phyloP scores from a whole-genome alignment of 768 basidiomycete species.

The Leccinum imitatum region DNA sequence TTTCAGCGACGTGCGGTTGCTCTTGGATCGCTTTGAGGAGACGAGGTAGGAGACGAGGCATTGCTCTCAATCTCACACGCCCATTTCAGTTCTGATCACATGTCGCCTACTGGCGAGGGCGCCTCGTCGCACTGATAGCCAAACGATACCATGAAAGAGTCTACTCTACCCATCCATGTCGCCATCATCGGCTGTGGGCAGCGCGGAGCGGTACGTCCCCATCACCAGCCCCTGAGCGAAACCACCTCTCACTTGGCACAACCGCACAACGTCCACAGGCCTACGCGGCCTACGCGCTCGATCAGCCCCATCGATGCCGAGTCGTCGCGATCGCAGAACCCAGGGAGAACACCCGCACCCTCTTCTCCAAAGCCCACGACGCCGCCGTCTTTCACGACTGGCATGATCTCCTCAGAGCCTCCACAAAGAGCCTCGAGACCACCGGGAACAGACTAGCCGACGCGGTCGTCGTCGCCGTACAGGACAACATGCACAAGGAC shows the following conservation, averaged over 20 bases:
- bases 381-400: slow-evolving; percentile 71
- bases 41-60: slow-evolving; percentile 74
- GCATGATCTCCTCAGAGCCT: slow-evolving; percentile 68
- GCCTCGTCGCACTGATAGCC: slow-evolving; percentile 22
- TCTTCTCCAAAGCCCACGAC: slow-evolving; percentile 55
- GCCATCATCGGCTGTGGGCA: slow-evolving; percentile 83
- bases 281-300: slow-evolving; percentile 64
- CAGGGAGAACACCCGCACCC: slow-evolving; percentile 57
- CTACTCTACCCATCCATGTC: slow-evolving; percentile 54
- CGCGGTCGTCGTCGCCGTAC: slow-evolving; percentile 77
- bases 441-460: slow-evolving; percentile 75
- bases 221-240: background rate
- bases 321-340: slow-evolving; percentile 88
- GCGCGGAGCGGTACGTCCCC: slow-evolving; percentile 63
- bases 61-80: slow-evolving; percentile 23
- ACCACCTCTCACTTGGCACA: background rate
- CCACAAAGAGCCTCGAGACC: slow-evolving; percentile 60
- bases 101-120: slow-evolving; percentile 1
- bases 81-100: slow-evolving; percentile 12
- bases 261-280: slow-evolving; percentile 37
- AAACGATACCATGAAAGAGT: slow-evolving; percentile 14
- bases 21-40: slow-evolving; percentile 44
- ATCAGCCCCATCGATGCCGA: slow-evolving; percentile 62
- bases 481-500: slow-evolving; percentile 76
- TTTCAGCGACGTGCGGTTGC: slow-evolving; percentile 21